These are phyloP conservation scores for Microstegium vimineum DNA, from an alignment of 176 grass and related monocot genomes.

Conservation along the genomic window DNA sequence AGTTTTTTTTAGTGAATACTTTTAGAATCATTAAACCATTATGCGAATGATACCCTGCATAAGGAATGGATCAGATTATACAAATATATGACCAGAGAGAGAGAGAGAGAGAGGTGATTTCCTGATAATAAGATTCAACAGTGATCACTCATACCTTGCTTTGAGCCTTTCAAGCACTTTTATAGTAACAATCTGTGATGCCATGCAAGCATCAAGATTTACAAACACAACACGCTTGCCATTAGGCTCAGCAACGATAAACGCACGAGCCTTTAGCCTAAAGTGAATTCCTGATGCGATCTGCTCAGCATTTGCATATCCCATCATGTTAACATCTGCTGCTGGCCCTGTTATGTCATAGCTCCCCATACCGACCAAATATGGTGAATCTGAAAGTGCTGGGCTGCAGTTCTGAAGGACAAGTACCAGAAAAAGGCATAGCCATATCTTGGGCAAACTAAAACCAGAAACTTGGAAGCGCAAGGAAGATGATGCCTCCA, in stretches of 20 bases:
- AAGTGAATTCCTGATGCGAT: conserved; percentile 84
- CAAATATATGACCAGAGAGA: not conserved
- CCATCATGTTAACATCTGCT: conserved; percentile 99
- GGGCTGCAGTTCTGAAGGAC: conserved; percentile 41
- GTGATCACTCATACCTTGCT: conserved; percentile 45
- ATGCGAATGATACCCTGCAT: not conserved
- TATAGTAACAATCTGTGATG: conserved; percentile 87
- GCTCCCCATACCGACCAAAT: conserved; percentile 81
- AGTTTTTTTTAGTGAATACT: not conserved
- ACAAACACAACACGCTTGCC: conserved; percentile 90
- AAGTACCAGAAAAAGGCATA: conserved; percentile 56
- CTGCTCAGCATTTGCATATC: conserved; percentile 92
- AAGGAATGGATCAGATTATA: not conserved
- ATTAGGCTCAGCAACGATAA: conserved; percentile 83
- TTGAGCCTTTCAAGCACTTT: conserved; percentile 93
- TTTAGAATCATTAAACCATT: not conserved
- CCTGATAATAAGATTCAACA: conserved; percentile 5
- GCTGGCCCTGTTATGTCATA: conserved; percentile 97
- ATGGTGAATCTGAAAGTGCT: conserved; percentile 54
- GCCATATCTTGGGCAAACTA: conserved; percentile 29
- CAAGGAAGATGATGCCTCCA: conserved; percentile 49
- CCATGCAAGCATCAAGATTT: conserved; percentile 99
- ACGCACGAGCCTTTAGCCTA: conserved; percentile 88
- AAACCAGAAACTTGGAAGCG: not conserved
- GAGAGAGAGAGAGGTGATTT: not conserved